Conservation (phyloP, 257 asterid species). For the Apocynum venetum region DNA sequence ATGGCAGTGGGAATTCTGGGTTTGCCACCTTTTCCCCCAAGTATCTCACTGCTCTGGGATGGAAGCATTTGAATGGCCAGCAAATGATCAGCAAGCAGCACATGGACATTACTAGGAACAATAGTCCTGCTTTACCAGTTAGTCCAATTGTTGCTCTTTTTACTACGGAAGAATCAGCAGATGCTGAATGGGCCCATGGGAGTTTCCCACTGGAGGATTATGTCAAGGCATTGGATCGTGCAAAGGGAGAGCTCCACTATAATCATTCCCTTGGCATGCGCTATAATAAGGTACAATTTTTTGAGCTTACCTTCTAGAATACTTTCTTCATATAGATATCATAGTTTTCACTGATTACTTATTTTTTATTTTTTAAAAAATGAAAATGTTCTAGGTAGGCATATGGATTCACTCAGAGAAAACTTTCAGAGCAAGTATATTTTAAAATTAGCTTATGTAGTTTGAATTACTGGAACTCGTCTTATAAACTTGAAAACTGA, state of each 20-base stretch:
- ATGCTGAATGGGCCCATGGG: conserved; percentile 87
- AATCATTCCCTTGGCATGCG: conserved; percentile 91
- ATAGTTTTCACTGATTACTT: neutral
- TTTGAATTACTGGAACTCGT: neutral
- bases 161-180: conserved; percentile 47
- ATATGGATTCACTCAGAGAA: neutral
- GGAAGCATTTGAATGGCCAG: conserved; percentile 59
- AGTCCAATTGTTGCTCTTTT: conserved; percentile 70
- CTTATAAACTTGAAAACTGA: neutral
- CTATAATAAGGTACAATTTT: conserved; percentile 71
- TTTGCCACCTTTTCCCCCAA: conserved; percentile 72
- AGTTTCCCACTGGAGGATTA: conserved; percentile 89
- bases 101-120: conserved; percentile 14
- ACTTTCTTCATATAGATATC: conserved; percentile 11
- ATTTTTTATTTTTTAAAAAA: no score
- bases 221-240: conserved; percentile 70
- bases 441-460: neutral
- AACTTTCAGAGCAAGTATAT: neutral
- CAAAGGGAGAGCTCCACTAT: conserved; percentile 77
- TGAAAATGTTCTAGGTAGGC: neutral
- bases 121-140: conserved; percentile 46
- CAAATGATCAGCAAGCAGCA: conserved; percentile 32
- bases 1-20: conserved; percentile 69
- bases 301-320: conserved; percentile 26
- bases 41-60: conserved; percentile 55